Percentiles rank a stretch among this genome's conserved stretches.
Evolutionary conservation across 306 rosid species (phyloP).

Genomic region (Castanospermum australe): DNA sequence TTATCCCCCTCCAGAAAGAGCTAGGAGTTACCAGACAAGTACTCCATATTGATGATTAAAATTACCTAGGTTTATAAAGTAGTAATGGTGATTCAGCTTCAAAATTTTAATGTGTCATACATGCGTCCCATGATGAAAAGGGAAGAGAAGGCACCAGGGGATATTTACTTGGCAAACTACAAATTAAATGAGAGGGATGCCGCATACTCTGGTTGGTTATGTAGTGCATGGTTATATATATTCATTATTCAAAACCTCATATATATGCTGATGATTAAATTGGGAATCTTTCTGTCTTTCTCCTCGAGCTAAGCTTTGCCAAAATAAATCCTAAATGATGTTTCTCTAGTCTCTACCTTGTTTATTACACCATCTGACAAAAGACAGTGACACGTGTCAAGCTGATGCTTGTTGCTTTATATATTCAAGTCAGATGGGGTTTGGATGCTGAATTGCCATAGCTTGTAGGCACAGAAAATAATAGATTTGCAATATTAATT

Average conservation of each 20-base stretch:
- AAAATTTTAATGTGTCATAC: neutral
- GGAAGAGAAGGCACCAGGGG: neutral
- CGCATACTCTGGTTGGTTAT: neutral
- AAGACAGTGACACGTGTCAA: constrained; percentile 26
- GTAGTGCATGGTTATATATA: neutral
- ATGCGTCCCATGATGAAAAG: neutral
- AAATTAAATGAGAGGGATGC: neutral
- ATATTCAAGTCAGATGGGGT: constrained; percentile 17
- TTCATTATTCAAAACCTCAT: neutral
- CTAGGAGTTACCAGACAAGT: neutral
- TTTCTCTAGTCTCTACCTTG: neutral
- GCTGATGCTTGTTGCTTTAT: constrained; percentile 15
- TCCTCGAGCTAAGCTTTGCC: neutral
- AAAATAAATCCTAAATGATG: neutral
- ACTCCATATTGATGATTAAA: neutral
- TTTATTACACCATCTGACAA: neutral
- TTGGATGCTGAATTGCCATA: constrained; percentile 32
- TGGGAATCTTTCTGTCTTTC: neutral
- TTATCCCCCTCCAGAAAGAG: neutral
- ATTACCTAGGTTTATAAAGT: neutral
- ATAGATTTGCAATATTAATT: neutral
- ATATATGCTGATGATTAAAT: neutral
- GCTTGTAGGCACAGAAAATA: constrained; percentile 17
- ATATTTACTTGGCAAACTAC: neutral
- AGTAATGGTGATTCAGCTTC: neutral